Base-by-base conservation (phyloP, 1,139 yeast genomes). In the Pichia sp. region DNA sequence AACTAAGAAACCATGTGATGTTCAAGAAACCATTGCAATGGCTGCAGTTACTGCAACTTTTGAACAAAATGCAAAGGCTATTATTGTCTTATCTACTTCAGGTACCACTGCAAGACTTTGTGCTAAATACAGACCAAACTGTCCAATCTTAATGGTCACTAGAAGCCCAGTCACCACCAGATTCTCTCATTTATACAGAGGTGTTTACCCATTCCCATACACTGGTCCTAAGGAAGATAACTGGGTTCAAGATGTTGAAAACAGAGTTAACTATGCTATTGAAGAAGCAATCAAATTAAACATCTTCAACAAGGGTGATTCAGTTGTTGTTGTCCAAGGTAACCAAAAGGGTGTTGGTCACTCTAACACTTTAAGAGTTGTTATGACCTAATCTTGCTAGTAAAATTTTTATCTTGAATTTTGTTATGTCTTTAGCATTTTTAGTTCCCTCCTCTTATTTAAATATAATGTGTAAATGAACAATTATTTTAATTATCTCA, bases 261-360 rank as follows among this genome's bases (percentile, higher is more conserved):
- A 76, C 69, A 87, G 98, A 77, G 82, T 92, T 70, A 79, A 86
- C 73, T 85, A 87, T 84, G 97, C 96, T 68, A 85, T 92, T 70
- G 77, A 82, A 59, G 90, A 85, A 76, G 97, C 96, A 60, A 77
- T 84, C 66, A 84, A 80, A 58, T 79, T 90, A 64, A 96, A 95
- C 60, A 82, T 92, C 70, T 76, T 92, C 69, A 72, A 74, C 64
- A 80, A 81, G 72, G 96, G 96, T 70, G 97, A 89, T 70, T 76
- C 86, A 53, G 85, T 89, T 64, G 89, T 92, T 61, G 87, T 96
- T 66, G 85, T 92, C 68, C 98, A 92, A 79, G 98, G 98, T 70
- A 92, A 96, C 95, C 87, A 96, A 67, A 86, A 94, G 70, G 98
- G 98, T 74, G 79, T 90, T 58, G 99, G 98, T 68, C 96, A 92